These are phyloP conservation scores for Colletotrichum phormii DNA, from an alignment of 2,329 filamentous ascomycete species.

Conservation along the genomic window DNA sequence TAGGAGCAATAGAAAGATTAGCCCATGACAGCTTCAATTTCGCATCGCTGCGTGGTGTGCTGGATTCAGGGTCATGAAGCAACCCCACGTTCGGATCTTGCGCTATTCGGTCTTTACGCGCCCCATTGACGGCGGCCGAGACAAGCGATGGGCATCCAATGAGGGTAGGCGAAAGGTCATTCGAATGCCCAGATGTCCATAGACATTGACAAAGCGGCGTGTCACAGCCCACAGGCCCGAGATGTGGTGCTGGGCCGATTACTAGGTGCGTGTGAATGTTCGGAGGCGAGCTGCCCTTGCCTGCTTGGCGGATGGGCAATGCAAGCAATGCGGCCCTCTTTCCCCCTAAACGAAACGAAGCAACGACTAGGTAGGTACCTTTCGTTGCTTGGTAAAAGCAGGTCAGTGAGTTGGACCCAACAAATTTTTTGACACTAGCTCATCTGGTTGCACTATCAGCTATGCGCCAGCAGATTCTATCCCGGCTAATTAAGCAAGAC, in stretches of 20 bases:
- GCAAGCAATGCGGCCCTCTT: neutral
- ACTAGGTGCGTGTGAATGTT: neutral
- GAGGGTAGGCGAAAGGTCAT: conserved; percentile 8
- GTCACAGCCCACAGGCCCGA: neutral
- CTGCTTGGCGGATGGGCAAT: neutral
- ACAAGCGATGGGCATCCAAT: conserved; percentile 15
- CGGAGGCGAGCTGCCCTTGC: conserved; percentile 1
- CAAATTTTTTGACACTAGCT: conserved; percentile 27
- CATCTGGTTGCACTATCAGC: neutral
- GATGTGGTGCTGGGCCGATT: conserved; percentile 23
- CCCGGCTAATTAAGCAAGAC: neutral
- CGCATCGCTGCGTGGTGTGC: neutral
- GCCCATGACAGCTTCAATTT: neutral
- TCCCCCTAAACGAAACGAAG: conserved; percentile 20
- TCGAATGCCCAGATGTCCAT: neutral
- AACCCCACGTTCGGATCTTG: conserved; percentile 16
- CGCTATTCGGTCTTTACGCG: conserved; percentile 5
- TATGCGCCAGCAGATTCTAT: neutral
- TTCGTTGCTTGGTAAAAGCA: neutral
- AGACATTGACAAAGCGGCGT: neutral
- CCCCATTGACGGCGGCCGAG: conserved; percentile 9
- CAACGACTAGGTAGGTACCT: neutral
- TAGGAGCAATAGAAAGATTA: neutral
- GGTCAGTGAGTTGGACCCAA: conserved; percentile 28
- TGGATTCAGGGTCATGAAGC: conserved; percentile 2